These are phyloP conservation scores for Emydomyces testavorans DNA, from an alignment of 2,329 filamentous ascomycete species.

Conservation along the genomic window DNA sequence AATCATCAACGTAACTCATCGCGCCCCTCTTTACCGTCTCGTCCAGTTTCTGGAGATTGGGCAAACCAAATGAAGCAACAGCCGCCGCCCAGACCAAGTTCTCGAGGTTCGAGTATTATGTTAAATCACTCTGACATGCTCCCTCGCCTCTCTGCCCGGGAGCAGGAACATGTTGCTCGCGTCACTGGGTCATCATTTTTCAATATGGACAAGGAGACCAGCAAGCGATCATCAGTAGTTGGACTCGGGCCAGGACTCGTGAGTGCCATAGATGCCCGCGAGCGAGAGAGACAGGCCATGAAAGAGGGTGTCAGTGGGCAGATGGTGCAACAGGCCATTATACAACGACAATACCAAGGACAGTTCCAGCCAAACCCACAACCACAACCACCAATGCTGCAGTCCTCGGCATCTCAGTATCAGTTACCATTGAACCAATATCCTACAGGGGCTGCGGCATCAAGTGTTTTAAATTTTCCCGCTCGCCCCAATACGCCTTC, in stretches of 20 bases:
- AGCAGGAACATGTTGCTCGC: constrained; percentile 79
- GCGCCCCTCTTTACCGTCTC: constrained; percentile 33
- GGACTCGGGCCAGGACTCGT: constrained; percentile 52
- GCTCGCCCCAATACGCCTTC: neutral
- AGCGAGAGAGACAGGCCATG: constrained; percentile 63
- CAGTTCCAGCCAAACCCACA: constrained; percentile 30
- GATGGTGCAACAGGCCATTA: constrained; percentile 61
- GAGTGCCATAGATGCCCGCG: constrained; percentile 65
- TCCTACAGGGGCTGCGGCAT: neutral
- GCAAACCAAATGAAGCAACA: constrained; percentile 24
- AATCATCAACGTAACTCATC: constrained; percentile 41
- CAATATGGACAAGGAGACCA: constrained; percentile 48
- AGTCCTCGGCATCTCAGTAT: constrained; percentile 14
- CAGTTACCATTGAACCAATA: constrained; percentile 13
- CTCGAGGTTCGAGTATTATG: constrained; percentile 46
- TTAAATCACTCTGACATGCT: constrained; percentile 44
- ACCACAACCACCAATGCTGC: constrained; percentile 27
- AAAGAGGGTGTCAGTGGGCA: constrained; percentile 58
- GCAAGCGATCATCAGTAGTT: constrained; percentile 38
- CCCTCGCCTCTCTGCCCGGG: constrained; percentile 62
- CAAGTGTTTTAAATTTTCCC: constrained; percentile 7
- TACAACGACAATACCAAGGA: constrained; percentile 50
- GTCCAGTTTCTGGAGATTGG: constrained; percentile 33
- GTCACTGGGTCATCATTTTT: constrained; percentile 68
- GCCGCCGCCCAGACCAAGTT: constrained; percentile 38